Conservation (phyloP, 2,329 filamentous ascomycete species). For the Diaporthe humulicola region DNA sequence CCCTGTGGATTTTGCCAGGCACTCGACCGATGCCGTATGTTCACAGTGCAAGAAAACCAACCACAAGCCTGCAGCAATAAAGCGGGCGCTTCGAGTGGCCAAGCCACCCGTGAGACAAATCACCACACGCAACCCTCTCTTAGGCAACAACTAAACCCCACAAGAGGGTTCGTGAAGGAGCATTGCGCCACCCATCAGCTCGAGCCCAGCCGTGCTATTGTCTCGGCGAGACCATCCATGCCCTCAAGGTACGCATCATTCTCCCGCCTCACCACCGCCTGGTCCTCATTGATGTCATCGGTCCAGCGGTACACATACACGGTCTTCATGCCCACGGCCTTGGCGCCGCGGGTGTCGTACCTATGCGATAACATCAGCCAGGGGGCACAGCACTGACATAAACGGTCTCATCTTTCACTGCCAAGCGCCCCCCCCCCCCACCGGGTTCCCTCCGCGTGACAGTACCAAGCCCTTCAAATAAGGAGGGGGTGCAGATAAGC, state of each 20-base stretch:
- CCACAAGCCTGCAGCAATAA: too few species aligned
- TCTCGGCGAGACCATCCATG: conserved; percentile 41
- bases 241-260: conserved; percentile 51
- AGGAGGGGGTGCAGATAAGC: too few species aligned
- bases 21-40: too few species aligned
- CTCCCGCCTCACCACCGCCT: conserved; percentile 54
- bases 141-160: too few species aligned
- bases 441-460: neutral
- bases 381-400: conserved; percentile 55
- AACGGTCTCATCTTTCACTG: neutral
- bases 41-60: too few species aligned
- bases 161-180: too few species aligned
- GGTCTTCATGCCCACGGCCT: conserved; percentile 62
- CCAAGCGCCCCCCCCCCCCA: too few species aligned
- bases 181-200: too few species aligned
- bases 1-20: neutral
- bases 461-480: too few species aligned
- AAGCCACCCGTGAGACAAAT: too few species aligned
- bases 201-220: conserved; percentile 32
- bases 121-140: too few species aligned
- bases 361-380: conserved; percentile 50
- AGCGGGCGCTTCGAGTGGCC: too few species aligned
- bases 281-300: conserved; percentile 64
- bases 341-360: conserved; percentile 65
- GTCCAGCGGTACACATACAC: conserved; percentile 67